A percentile compares a stretch with the other conserved stretches of the same genome.
Conservation (phyloP, 2,329 filamentous ascomycete genomes). For the Coniochaeta ligniaria region DNA sequence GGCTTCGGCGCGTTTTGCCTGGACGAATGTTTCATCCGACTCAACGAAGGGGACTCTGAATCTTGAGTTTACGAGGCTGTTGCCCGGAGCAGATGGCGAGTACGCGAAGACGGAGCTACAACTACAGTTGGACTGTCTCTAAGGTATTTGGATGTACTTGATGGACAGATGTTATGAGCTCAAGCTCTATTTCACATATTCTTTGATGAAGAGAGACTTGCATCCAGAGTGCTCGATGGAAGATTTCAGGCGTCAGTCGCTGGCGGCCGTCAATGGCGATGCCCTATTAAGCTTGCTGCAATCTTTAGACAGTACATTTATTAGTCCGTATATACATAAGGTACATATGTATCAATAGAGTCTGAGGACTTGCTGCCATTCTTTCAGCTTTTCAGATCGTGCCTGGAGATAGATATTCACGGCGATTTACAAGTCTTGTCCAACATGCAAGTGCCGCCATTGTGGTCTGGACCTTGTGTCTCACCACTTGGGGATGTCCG, state of each 20-base stretch:
- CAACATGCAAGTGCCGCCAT: neutral
- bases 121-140: neutral
- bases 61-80: constrained; percentile 16
- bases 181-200: neutral
- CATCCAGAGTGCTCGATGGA: too few relatives aligned
- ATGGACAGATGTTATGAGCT: neutral
- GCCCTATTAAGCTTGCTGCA: too few relatives aligned
- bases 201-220: too few relatives aligned
- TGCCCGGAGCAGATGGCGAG: constrained; percentile 10
- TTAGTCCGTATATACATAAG: too few relatives aligned
- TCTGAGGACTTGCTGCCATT: neutral
- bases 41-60: constrained; percentile 15
- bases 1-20: constrained; percentile 12
- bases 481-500: neutral
- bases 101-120: constrained; percentile 8
- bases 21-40: constrained; percentile 20
- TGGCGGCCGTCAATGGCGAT: too few relatives aligned
- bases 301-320: too few relatives aligned
- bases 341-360: too few relatives aligned
- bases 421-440: neutral
- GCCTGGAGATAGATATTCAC: neutral
- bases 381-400: neutral
- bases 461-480: neutral
- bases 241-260: too few relatives aligned
- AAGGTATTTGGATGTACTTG: neutral